These are phyloP conservation scores for Fusarium lyarnte DNA, from an alignment of 2,329 filamentous ascomycete genomes.

Conservation along the genomic window DNA sequence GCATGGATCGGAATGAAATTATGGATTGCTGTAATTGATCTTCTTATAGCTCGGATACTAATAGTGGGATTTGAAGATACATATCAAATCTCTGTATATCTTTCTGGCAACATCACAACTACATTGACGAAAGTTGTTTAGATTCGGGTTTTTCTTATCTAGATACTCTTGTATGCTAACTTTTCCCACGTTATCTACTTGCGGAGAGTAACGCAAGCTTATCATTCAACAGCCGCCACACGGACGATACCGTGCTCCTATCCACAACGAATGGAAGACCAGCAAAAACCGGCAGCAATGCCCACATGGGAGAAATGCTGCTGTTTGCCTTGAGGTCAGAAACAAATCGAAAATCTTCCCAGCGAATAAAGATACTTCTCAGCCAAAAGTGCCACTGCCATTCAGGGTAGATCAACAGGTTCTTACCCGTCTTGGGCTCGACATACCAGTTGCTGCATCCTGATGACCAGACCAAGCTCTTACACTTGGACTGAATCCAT, in stretches of 20 bases:
- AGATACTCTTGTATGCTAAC: not conserved
- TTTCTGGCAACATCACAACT: not conserved
- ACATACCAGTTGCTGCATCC: not conserved
- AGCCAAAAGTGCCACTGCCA: not conserved
- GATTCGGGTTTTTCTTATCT: not conserved
- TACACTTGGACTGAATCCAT: not conserved
- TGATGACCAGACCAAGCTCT: not conserved
- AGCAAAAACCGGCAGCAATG: not conserved
- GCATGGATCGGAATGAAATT: not conserved
- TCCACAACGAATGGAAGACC: not conserved
- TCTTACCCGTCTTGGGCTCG: not conserved
- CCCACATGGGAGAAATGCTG: not conserved
- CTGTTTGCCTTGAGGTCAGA: not conserved
- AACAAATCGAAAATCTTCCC: not conserved
- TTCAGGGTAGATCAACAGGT: not conserved
- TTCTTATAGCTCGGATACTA: fast-evolving
- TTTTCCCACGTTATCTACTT: not conserved
- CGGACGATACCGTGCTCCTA: fast-evolving
- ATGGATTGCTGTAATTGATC: not conserved
- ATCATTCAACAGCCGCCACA: not conserved
- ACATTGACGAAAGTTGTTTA: fast-evolving
- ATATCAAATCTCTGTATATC: fast-evolving
- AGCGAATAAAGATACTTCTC: not conserved
- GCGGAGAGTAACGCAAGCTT: not conserved
- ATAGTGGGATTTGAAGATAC: not conserved